These are phyloP conservation scores for Lyophyllum decastes DNA, from an alignment of 768 basidiomycete species.

Conservation along the genomic window DNA sequence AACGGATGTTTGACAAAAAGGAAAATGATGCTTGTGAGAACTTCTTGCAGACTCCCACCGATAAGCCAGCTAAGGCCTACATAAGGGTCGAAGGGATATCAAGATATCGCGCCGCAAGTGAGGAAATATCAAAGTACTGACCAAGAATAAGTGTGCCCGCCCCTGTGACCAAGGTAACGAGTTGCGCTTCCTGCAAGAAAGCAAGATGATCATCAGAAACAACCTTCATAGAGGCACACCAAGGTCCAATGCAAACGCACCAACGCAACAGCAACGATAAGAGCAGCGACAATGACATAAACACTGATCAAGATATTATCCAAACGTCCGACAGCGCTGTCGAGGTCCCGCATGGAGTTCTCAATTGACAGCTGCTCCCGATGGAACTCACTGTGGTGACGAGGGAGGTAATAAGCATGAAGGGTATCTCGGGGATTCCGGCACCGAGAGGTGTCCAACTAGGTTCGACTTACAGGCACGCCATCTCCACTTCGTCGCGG, in stretches of 20 bases:
- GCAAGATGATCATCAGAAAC: slow-evolving; percentile 3
- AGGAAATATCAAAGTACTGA: slow-evolving; percentile 21
- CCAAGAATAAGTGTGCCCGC: slow-evolving; percentile 63
- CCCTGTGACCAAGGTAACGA: slow-evolving; percentile 73
- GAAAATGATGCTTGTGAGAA: slow-evolving; percentile 87
- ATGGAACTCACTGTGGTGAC: slow-evolving; percentile 64
- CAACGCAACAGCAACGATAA: slow-evolving; percentile 86
- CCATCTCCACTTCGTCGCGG: slow-evolving; percentile 74
- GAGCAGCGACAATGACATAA: slow-evolving; percentile 65
- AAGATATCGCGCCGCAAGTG: neutral
- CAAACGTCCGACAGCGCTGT: slow-evolving; percentile 84
- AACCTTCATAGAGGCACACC: neutral
- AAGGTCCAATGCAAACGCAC: slow-evolving; percentile 37
- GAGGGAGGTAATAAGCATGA: slow-evolving; percentile 6
- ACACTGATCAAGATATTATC: slow-evolving; percentile 87
- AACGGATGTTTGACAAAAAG: slow-evolving; percentile 86
- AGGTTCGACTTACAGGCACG: slow-evolving; percentile 53
- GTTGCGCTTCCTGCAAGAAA: slow-evolving; percentile 61
- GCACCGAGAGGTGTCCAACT: slow-evolving; percentile 4
- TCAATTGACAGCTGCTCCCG: slow-evolving; percentile 84
- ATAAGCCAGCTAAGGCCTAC: slow-evolving; percentile 84
- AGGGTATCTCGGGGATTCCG: neutral
- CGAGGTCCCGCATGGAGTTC: slow-evolving; percentile 86
- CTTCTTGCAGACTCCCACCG: slow-evolving; percentile 76
- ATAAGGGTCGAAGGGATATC: neutral